A percentile compares a stretch with the other conserved stretches of the same genome.
Conservation (phyloP, 1,284 basidiomycete genomes). For the Trichosporon coremiiforme region DNA sequence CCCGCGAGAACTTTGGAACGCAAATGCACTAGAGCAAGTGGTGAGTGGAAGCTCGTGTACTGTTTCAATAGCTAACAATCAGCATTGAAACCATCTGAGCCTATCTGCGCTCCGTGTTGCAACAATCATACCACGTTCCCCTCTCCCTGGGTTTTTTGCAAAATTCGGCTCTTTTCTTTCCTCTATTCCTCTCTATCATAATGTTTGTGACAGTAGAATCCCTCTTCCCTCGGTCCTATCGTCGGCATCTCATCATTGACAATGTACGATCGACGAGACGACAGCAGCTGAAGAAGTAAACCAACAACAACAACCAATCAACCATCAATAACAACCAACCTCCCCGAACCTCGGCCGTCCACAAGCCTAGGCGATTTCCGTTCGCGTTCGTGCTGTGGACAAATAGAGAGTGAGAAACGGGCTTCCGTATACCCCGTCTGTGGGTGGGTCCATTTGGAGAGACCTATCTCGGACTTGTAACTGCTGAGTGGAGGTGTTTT, state of each 20-base stretch:
- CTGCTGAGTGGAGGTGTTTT: slow-evolving; percentile 16
- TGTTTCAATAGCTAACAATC: background rate
- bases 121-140: slow-evolving; percentile 20
- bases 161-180: slow-evolving; percentile 17
- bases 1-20: slow-evolving; percentile 36
- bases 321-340: slow-evolving; percentile 17
- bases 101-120: slow-evolving; percentile 17
- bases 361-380: background rate
- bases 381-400: background rate
- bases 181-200: slow-evolving; percentile 23
- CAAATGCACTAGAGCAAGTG: slow-evolving; percentile 29
- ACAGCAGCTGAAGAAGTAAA: slow-evolving; percentile 16
- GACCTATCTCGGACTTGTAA: slow-evolving; percentile 8
- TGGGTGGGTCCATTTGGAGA: slow-evolving; percentile 17
- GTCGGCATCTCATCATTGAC: slow-evolving; percentile 17
- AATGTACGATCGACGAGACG: slow-evolving; percentile 17
- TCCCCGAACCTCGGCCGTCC: slow-evolving; percentile 14
- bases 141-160: slow-evolving; percentile 22
- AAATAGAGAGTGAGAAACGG: slow-evolving; percentile 18
- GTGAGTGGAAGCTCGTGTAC: background rate
- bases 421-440: slow-evolving; percentile 17
- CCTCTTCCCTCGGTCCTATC: slow-evolving; percentile 22
- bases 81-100: slow-evolving; percentile 15
- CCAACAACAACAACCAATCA: slow-evolving; percentile 12
- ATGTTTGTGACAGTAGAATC: slow-evolving; percentile 39